These are phyloP conservation scores for Phyllosticta capitalensis DNA, from an alignment of 2,329 filamentous ascomycete species.

Conservation along the genomic window DNA sequence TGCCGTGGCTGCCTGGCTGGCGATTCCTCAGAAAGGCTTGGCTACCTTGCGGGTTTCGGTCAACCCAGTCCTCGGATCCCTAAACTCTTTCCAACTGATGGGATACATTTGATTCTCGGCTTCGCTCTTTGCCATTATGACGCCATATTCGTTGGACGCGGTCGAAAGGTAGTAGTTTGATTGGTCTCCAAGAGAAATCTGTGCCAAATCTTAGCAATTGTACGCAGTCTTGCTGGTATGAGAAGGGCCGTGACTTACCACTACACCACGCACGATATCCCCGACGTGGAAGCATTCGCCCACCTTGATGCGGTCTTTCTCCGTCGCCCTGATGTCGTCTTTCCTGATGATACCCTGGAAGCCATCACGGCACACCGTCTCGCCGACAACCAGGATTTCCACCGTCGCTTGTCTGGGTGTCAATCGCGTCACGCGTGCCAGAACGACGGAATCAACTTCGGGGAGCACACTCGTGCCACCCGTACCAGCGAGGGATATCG, in stretches of 20 bases:
- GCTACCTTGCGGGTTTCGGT: slow-evolving; percentile 85
- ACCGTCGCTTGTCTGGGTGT: slow-evolving; percentile 77
- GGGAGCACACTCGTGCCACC: slow-evolving; percentile 65
- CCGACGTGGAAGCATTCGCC: slow-evolving; percentile 87
- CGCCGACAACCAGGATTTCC: slow-evolving; percentile 69
- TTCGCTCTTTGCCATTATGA: slow-evolving; percentile 87
- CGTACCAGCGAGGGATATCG: slow-evolving; percentile 12
- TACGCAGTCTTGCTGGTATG: neutral
- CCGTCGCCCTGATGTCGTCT: slow-evolving; percentile 82
- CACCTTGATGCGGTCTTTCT: slow-evolving; percentile 90
- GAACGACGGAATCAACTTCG: slow-evolving; percentile 67
- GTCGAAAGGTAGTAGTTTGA: slow-evolving; percentile 93
- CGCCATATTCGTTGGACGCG: slow-evolving; percentile 80
- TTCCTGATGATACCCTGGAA: slow-evolving; percentile 82
- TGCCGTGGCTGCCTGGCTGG: neutral
- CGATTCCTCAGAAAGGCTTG: slow-evolving; percentile 64
- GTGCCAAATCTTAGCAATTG: neutral
- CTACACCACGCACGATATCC: slow-evolving; percentile 78
- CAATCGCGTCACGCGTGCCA: slow-evolving; percentile 78
- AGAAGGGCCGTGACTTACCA: slow-evolving; percentile 44
- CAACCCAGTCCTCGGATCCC: slow-evolving; percentile 67
- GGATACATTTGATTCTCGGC: slow-evolving; percentile 85
- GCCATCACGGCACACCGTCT: slow-evolving; percentile 54
- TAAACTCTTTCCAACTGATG: slow-evolving; percentile 90
- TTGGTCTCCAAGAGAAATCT: slow-evolving; percentile 88